These are phyloP conservation scores for Sambucus nigra DNA, from an alignment of 129 eudicot species.

Conservation along the genomic window DNA sequence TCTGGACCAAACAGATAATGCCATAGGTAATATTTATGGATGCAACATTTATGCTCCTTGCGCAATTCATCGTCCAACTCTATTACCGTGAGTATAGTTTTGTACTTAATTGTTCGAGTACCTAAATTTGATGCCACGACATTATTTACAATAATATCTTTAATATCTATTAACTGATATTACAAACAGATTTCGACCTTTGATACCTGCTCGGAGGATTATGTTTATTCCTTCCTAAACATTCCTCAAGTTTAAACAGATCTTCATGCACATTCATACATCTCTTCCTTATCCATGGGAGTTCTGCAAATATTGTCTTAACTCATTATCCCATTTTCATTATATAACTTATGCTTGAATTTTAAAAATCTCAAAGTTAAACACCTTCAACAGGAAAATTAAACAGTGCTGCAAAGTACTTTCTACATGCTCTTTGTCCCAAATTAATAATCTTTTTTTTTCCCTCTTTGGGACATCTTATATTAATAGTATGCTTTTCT, in stretches of 20 bases:
- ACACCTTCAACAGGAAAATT: too few species aligned
- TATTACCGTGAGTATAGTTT: background rate
- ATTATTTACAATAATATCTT: too few species aligned
- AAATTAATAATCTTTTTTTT: too few species aligned
- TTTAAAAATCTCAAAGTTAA: too few species aligned
- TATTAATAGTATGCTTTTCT: too few species aligned
- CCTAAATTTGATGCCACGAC: background rate
- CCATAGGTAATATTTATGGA: background rate
- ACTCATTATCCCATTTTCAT: background rate
- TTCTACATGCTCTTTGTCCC: too few species aligned
- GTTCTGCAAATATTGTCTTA: background rate
- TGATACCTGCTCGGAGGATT: conserved; percentile 16
- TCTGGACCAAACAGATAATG: background rate
- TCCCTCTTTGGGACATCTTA: too few species aligned
- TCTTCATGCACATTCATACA: background rate
- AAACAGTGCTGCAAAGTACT: too few species aligned
- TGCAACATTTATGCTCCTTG: conserved; percentile 20
- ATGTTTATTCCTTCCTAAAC: conserved; percentile 8
- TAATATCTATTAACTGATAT: background rate
- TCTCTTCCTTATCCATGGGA: conserved; percentile 5
- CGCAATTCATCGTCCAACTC: conserved; percentile 4
- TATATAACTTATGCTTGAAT: background rate
- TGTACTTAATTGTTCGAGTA: background rate
- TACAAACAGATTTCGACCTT: background rate
- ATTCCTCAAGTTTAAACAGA: conserved; percentile 3